These are phyloP conservation scores for Leccinum subrobustum DNA, from an alignment of 1,284 basidiomycete species.

Conservation along the genomic window DNA sequence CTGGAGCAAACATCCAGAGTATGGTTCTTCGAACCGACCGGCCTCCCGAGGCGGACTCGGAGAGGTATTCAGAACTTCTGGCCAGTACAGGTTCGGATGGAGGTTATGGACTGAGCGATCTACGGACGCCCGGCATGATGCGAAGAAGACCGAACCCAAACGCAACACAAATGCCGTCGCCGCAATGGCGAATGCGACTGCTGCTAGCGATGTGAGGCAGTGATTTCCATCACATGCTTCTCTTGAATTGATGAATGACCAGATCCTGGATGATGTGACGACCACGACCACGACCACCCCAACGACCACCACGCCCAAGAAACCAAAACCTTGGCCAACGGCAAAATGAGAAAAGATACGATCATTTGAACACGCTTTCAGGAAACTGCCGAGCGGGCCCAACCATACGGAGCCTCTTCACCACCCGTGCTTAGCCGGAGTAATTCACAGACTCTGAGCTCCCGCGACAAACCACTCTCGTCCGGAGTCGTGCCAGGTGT, in stretches of 20 bases:
- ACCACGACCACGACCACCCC: background rate
- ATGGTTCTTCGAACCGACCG: constrained; percentile 18
- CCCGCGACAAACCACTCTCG: constrained; percentile 14
- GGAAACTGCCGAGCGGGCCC: constrained; percentile 51
- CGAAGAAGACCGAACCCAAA: constrained; percentile 29
- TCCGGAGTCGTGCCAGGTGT: constrained; percentile 19
- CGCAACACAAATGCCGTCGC: constrained; percentile 56
- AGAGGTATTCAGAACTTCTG: constrained; percentile 23
- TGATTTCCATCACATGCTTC: background rate
- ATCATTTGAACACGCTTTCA: constrained; percentile 66
- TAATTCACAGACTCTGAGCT: constrained; percentile 8
- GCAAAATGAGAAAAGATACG: constrained; percentile 73
- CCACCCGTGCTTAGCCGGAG: constrained; percentile 32
- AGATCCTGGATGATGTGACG: constrained; percentile 1
- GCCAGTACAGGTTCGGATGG: constrained; percentile 3
- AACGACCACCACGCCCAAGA: constrained; percentile 23
- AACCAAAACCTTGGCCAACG: constrained; percentile 47
- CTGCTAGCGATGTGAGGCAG: constrained; percentile 25
- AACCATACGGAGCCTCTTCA: constrained; percentile 36
- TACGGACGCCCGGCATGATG: constrained; percentile 4
- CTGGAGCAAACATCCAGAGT: constrained; percentile 26
- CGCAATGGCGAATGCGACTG: constrained; percentile 32
- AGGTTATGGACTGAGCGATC: constrained; percentile 1
- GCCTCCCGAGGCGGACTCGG: constrained; percentile 23
- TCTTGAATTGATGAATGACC: constrained; percentile 7